These are phyloP conservation scores for Metschnikowia arizonensis DNA, from an alignment of 805 yeast species.

Conservation along the genomic window DNA sequence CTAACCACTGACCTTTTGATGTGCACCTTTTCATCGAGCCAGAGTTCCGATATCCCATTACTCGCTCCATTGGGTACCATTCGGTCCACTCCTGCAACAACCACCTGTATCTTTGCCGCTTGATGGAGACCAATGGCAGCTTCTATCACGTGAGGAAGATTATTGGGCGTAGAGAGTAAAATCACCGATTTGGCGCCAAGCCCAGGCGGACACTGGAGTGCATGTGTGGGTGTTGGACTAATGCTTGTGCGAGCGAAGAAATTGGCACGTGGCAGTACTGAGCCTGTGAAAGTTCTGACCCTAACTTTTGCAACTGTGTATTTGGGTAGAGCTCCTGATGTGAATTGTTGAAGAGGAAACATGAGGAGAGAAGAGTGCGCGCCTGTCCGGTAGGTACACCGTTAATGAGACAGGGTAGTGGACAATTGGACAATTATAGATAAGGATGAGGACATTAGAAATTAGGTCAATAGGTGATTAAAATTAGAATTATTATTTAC, in stretches of 20 bases:
- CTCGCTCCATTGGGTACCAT: constrained; percentile 30
- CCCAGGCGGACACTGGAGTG: constrained; percentile 5
- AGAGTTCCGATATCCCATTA: constrained; percentile 37
- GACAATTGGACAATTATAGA: no score
- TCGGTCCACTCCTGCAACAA: constrained; percentile 41
- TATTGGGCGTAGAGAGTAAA: constrained; percentile 35
- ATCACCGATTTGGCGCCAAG: constrained; percentile 29
- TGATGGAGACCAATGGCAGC: constrained; percentile 26
- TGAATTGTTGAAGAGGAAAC: neutral
- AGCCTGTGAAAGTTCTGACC: neutral
- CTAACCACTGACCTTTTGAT: constrained; percentile 20
- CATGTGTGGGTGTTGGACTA: constrained; percentile 8
- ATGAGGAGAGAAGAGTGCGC: neutral
- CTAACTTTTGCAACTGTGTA: neutral
- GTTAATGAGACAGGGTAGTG: no score
- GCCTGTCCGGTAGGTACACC: no score
- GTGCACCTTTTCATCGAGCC: constrained; percentile 28
- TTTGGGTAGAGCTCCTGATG: neutral
- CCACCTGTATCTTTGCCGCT: constrained; percentile 28
- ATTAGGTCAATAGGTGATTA: no score
- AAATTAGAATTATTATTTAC: no score
- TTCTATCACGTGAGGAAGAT: constrained; percentile 29
- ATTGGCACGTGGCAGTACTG: constrained; percentile 2
- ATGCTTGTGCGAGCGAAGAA: constrained; percentile 16
- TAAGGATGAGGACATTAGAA: no score